Evolutionary conservation across 495 filamentous ascomycete species (phyloP).

Genomic region (Neurospora discreta): DNA sequence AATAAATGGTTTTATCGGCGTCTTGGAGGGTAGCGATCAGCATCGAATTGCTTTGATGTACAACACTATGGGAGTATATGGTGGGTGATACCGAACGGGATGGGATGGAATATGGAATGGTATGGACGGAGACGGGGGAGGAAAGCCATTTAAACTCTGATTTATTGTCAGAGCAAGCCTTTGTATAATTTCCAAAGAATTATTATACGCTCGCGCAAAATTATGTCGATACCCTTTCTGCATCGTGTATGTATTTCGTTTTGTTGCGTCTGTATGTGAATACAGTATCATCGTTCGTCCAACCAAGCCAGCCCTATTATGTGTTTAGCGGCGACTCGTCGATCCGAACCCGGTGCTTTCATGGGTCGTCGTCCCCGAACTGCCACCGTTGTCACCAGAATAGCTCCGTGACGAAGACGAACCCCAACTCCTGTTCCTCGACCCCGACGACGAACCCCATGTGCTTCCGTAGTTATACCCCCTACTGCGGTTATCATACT

Average conservation of each 20-base stretch:
- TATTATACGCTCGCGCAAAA: not conserved
- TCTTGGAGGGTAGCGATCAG: not conserved
- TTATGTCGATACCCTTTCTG: not conserved
- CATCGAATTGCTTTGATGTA: not conserved
- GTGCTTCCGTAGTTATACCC: constrained; percentile 17
- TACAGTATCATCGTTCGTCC: not conserved
- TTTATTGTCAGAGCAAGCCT: not conserved
- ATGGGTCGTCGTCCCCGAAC: constrained; percentile 42
- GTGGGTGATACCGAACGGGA: not conserved
- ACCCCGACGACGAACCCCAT: constrained; percentile 26
- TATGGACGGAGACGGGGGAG: not conserved
- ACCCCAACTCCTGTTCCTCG: constrained; percentile 5
- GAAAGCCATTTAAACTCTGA: not conserved
- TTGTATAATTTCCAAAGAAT: not conserved
- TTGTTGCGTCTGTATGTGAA: not conserved
- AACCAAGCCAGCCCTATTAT: not conserved
- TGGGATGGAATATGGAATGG: not conserved
- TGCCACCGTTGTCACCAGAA: constrained; percentile 21
- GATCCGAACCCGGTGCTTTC: constrained; percentile 87
- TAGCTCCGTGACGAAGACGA: constrained; percentile 22
- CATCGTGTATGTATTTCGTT: not conserved
- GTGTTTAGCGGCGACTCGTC: constrained; percentile 50
- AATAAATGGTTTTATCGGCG: not conserved
- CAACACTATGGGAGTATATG: not conserved
- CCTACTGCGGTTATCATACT: constrained; percentile 18